These are phyloP conservation scores for Cyamopsis tetragonoloba DNA, from an alignment of 306 rosid genomes.

Conservation along the genomic window DNA sequence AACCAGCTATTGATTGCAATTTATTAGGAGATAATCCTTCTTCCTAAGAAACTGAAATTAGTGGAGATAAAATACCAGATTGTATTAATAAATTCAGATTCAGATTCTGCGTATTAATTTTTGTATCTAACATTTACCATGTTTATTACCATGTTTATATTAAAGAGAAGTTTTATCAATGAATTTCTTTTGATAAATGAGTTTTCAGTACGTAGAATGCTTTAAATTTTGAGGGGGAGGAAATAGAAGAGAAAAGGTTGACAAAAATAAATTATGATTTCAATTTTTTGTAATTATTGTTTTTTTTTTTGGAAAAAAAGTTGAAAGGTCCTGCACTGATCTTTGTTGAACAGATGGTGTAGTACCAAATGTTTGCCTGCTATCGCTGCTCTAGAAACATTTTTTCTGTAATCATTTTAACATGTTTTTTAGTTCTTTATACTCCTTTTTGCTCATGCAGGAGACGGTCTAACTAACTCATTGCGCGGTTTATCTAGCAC, in stretches of 20 bases:
- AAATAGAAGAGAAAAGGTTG: background rate
- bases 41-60: no score
- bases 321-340: background rate
- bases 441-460: conserved; percentile 37
- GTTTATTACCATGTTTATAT: no score
- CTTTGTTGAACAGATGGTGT: background rate
- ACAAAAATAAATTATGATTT: background rate
- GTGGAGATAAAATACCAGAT: no score
- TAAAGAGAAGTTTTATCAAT: background rate
- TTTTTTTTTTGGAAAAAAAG: background rate
- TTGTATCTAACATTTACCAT: no score
- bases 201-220: background rate
- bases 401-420: background rate
- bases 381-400: background rate
- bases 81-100: no score
- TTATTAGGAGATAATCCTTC: no score
- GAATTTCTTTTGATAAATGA: background rate
- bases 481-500: conserved; percentile 74
- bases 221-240: background rate
- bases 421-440: background rate
- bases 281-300: background rate
- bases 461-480: conserved; percentile 89
- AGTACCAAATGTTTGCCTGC: background rate
- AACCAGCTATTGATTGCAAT: no score
- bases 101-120: no score